Evolutionary conservation across 352 stramenopile genomes (phyloP), one percentile per base, ranked within the genome.

Genomic region (Aphanomyces astaci): DNA sequence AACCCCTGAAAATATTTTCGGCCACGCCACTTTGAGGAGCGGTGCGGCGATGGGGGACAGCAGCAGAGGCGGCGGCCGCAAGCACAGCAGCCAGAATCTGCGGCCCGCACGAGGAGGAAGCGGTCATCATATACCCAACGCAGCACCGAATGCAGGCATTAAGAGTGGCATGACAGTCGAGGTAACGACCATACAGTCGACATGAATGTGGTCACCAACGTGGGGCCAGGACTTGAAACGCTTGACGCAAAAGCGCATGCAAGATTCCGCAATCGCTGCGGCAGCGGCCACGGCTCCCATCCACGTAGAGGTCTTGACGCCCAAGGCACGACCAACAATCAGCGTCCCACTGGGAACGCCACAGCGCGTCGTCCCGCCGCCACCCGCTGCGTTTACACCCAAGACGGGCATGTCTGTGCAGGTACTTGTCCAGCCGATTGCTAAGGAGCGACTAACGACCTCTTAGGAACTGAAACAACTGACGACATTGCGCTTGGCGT

Each of bases 121-220:
- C 33, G 51, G 51, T 22, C 30, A 59, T 39, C 54, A 63, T 24
- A 19, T 46, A 1, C 31, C 31, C 33, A 53, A 51, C 36, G 56
- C 56, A 64, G 81, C 81, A 0, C 75, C 75, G 27, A 91, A 90
- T 63, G 90, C 91, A 81, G 85, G 85, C 33, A 94, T 94, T 69
- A 94, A 94, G 74, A 94, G 85, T 75, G 85, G 85, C 64, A 94
- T 94, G 85, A 94, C 85, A 4, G 85, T 94, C 54, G 85, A 94
- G 74, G 75, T 81, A 62, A 32, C n/a, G n/a, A n/a, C n/a, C n/a
- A n/a, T n/a, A 31, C 56, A 49, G 17, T 19, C 28, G 11, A 53
- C 48, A 3, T 36, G 48, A 24, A 46, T 32, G 28, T 63, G 17
- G 24, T 64, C n/a, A 43, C 36, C 7, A 43, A 43, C 22, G 10